Conservation (phyloP, 177 flowering plant species). For the Vitis hybrid region DNA sequence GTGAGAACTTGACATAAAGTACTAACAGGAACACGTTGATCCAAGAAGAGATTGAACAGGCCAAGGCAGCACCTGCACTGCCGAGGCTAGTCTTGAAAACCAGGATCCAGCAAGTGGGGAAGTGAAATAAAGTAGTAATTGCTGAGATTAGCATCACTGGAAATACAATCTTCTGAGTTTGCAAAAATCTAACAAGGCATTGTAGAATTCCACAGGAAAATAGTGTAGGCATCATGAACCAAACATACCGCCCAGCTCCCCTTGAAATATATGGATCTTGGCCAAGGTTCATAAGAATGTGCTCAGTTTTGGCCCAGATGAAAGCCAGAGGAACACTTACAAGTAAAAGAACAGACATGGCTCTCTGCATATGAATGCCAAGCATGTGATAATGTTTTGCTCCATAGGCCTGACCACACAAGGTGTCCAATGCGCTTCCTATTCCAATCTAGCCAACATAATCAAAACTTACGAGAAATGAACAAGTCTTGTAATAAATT, state of each 20-base stretch:
- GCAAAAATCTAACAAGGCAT: slow-evolving; percentile 18
- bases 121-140: slow-evolving; percentile 11
- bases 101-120: slow-evolving; percentile 20
- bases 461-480: no score
- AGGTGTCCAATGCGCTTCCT: slow-evolving; percentile 33
- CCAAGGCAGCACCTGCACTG: slow-evolving; percentile 20
- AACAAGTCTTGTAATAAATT: no score
- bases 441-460: slow-evolving; percentile 20
- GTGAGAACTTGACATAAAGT: slow-evolving; percentile 11
- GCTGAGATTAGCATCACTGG: slow-evolving; percentile 20
- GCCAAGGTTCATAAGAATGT: slow-evolving; percentile 11
- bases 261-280: slow-evolving; percentile 20
- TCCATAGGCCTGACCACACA: slow-evolving; percentile 29
- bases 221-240: slow-evolving; percentile 14
- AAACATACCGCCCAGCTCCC: slow-evolving; percentile 4
- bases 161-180: slow-evolving; percentile 20
- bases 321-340: slow-evolving; percentile 20
- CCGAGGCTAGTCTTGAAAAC: slow-evolving; percentile 24
- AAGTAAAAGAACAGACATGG: slow-evolving; percentile 20
- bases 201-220: slow-evolving; percentile 24
- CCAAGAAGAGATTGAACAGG: slow-evolving; percentile 16
- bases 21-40: slow-evolving; percentile 19
- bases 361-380: slow-evolving; percentile 25
- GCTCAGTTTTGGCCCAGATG: slow-evolving; percentile 20
- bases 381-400: slow-evolving; percentile 28